Conservation (phyloP, 2,329 filamentous ascomycete genomes). For the Botrytis medusae region DNA sequence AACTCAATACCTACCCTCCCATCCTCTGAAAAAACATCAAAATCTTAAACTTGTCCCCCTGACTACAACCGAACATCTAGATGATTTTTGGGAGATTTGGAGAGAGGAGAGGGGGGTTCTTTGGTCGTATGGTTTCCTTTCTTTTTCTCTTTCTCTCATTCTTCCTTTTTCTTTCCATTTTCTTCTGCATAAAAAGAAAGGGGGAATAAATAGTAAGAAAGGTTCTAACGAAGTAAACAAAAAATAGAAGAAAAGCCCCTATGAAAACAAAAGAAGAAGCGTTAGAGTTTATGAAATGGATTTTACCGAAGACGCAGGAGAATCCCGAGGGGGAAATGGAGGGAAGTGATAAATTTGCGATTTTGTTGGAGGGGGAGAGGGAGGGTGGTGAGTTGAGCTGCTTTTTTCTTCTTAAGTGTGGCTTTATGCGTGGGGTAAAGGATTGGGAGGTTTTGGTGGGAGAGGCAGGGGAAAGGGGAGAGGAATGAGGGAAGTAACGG, state of each 20-base stretch:
- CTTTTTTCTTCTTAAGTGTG: neutral
- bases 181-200: neutral
- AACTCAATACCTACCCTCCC: neutral
- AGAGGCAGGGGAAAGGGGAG: no score
- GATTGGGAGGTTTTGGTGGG: neutral
- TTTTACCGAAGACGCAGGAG: neutral
- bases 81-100: constrained; percentile 32
- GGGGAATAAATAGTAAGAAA: neutral
- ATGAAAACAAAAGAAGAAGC: constrained; percentile 10
- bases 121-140: constrained; percentile 29
- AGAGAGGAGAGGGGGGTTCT: constrained; percentile 21
- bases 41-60: constrained; percentile 28
- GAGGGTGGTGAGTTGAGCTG: neutral
- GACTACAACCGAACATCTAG: constrained; percentile 26
- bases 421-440: neutral
- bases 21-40: constrained; percentile 8
- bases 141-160: neutral
- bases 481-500: no score
- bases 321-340: neutral
- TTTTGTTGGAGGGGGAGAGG: constrained; percentile 4
- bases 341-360: constrained; percentile 16
- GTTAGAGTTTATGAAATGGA: neutral
- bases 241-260: neutral
- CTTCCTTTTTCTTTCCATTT: neutral
- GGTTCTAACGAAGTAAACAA: neutral